Evolutionary conservation across 257 asterid genomes (phyloP), one percentile per base, ranked within the genome.

Genomic region (Solanum raphanifolium): DNA sequence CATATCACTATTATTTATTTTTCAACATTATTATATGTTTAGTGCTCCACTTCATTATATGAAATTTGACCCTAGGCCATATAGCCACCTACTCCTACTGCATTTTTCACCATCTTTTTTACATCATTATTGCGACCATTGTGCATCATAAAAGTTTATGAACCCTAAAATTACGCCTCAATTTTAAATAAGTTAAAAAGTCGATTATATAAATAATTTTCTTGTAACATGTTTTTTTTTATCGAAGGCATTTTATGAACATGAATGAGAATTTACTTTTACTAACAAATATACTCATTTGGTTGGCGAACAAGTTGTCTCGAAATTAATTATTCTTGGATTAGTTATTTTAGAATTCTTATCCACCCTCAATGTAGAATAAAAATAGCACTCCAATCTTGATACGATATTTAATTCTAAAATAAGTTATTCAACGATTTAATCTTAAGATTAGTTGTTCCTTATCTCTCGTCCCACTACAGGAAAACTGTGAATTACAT

Each of bases 1-100:
- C 85, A 46, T 38, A 52, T 46, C 69, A 82, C 43, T 72, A 32
- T 18, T n/a, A 11, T 15, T 25, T 11, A 5, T 46, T 81, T 46
- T 9, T 15, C 25, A 18, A 38, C 23, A 76, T 76, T 79, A 43
- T 79, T 38, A 25, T 27, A 79, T 20, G 29, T 38, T 48, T 82
- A 82, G 69, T 82, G 85, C 85, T 48, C 69, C 85, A 82, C 85
- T 82, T 48, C 83, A 76, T 75, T 75, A 75, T 23, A 81, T 16
- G 85, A 81, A 81, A 81, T 79, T 79, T 81, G 85, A 81, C 85
- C 29, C 12, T 82, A 29, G 29, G 41, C 5, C 43, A 16, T 25
- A 36, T 82, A 18, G 69, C 39, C 85, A 74, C 52, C 83, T 74
- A n/a, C 48, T 74, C 83, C 31, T 35, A 36, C 29, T 35, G 21